phyloP scores from a whole-genome alignment of 495 filamentous ascomycete species.

The Aspergillus ostianus region DNA sequence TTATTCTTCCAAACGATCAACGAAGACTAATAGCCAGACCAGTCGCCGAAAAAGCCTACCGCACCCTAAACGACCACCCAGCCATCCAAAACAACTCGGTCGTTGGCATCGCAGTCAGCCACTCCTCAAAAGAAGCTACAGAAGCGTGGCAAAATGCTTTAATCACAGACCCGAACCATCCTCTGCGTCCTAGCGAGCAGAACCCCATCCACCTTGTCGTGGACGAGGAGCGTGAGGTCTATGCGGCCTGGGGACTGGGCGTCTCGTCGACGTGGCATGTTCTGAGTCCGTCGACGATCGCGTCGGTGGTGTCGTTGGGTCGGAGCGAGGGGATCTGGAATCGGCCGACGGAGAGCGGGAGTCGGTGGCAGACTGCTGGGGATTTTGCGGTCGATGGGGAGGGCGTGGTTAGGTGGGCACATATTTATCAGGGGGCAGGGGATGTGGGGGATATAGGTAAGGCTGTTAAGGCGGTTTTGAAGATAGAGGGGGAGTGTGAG shows the following conservation, averaged over 20 bases:
- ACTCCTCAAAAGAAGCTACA: not conserved
- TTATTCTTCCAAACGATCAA: no score
- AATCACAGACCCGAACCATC: not conserved
- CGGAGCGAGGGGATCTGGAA: constrained; percentile 10
- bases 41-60: not conserved
- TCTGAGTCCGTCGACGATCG: not conserved
- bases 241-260: not conserved
- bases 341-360: constrained; percentile 13
- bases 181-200: not conserved
- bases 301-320: constrained; percentile 1
- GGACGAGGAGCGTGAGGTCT: not conserved
- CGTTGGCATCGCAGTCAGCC: not conserved
- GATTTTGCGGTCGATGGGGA: constrained; percentile 10
- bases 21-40: not conserved
- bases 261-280: not conserved
- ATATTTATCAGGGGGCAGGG: not conserved
- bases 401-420: constrained; percentile 2
- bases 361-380: constrained; percentile 12
- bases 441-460: not conserved
- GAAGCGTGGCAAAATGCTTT: not conserved
- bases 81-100: not conserved
- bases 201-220: not conserved
- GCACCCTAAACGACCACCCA: not conserved
- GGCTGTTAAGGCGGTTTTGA: not conserved
- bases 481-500: no score